Conservation (phyloP, 116 monocot species). For the Papilionanthe hybrid region DNA sequence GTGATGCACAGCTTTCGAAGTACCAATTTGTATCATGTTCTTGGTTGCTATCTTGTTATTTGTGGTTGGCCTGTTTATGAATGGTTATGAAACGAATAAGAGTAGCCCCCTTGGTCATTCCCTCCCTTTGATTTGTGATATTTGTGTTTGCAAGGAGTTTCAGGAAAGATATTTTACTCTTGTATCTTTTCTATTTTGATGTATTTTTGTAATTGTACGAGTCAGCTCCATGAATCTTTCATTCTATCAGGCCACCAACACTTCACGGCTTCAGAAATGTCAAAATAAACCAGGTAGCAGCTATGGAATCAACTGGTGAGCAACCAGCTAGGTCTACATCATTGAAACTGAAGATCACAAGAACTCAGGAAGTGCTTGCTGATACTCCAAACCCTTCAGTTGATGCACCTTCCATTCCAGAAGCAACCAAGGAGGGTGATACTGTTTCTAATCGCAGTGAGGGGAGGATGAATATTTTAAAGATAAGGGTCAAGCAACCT, state of each 20-base stretch:
- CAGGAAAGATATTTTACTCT: too few relatives aligned
- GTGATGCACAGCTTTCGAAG: too few relatives aligned
- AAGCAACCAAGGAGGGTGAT: conserved; percentile 44
- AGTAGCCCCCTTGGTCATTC: too few relatives aligned
- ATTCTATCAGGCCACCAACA: conserved; percentile 64
- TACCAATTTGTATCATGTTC: too few relatives aligned
- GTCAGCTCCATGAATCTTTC: conserved; percentile 1
- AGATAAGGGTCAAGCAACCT: conserved; percentile 71
- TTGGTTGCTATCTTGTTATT: too few relatives aligned
- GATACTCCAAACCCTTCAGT: conserved; percentile 13
- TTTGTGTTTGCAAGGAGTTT: too few relatives aligned
- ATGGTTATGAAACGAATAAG: too few relatives aligned
- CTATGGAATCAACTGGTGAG: conserved; percentile 33
- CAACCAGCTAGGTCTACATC: conserved; percentile 29
- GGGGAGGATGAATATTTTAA: conserved; percentile 59
- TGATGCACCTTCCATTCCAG: conserved; percentile 18
- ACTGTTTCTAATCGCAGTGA: conserved; percentile 67
- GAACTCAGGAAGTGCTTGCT: conserved; percentile 25
- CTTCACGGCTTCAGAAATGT: conserved; percentile 60
- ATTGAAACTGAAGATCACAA: conserved; percentile 26
- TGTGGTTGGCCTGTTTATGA: too few relatives aligned
- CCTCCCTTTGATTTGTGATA: too few relatives aligned
- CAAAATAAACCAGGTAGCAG: conserved; percentile 13
- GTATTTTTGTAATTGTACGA: background rate
- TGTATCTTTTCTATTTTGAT: background rate